Evolutionary conservation across 805 yeast species (phyloP).

Genomic region (Candida tammaniensis): DNA sequence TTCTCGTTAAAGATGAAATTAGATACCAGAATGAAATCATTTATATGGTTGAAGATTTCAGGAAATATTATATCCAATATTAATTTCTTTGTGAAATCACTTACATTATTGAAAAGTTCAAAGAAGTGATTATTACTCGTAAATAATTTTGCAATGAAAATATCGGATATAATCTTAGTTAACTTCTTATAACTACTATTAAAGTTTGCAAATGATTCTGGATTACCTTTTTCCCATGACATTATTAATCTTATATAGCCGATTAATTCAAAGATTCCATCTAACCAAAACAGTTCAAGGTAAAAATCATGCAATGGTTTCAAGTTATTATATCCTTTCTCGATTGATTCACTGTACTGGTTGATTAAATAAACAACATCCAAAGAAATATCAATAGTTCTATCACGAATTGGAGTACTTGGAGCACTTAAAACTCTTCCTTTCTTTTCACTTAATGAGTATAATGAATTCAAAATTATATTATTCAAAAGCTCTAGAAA

Average conservation of each 20-base stretch:
- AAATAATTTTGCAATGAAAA: conserved; percentile 31
- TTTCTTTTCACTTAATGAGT: conserved; percentile 23
- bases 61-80: conserved; percentile 36
- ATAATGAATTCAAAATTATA: conserved; percentile 31
- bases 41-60: conserved; percentile 31
- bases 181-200: conserved; percentile 24
- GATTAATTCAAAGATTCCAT: conserved; percentile 36
- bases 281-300: conserved; percentile 31
- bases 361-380: conserved; percentile 36
- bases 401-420: conserved; percentile 23
- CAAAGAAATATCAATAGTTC: conserved; percentile 21
- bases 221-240: conserved; percentile 18
- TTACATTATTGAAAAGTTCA: conserved; percentile 22
- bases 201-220: conserved; percentile 16
- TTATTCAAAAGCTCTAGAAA: conserved; percentile 36
- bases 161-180: conserved; percentile 29
- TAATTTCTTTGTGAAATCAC: conserved; percentile 34
- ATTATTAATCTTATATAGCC: conserved; percentile 30
- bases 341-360: conserved; percentile 28
- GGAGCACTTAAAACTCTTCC: conserved; percentile 36
- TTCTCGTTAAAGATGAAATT: conserved; percentile 35
- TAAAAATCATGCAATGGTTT: conserved; percentile 23
- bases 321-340: conserved; percentile 25
- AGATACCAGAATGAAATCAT: conserved; percentile 29
- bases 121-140: conserved; percentile 18